Evolutionary conservation across 805 yeast genomes (phyloP).

Genomic region (Myxozyma neotropica): DNA sequence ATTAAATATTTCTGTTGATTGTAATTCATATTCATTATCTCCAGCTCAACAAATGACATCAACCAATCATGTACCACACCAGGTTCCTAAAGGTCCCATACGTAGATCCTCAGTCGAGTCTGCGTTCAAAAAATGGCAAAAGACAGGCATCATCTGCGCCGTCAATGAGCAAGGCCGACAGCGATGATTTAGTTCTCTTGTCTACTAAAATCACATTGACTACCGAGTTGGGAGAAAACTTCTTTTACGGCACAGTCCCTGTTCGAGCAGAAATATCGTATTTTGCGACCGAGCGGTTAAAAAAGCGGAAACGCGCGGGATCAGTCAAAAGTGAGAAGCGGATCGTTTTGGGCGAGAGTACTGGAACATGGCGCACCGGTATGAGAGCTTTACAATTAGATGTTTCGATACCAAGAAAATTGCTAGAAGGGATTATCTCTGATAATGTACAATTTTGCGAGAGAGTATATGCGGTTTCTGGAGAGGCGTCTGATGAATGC

Average conservation of each 20-base stretch:
- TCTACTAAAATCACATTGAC: slow-evolving; percentile 43
- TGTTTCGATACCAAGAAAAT: slow-evolving; percentile 1
- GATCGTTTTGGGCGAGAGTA: neutral
- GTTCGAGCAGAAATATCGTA: slow-evolving; percentile 1
- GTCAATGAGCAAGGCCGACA: too few relatives aligned
- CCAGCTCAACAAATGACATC: neutral
- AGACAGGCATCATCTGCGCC: neutral
- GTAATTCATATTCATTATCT: neutral
- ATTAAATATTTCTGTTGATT: neutral
- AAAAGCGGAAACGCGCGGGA: neutral
- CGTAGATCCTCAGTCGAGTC: too few relatives aligned
- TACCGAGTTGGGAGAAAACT: slow-evolving; percentile 49
- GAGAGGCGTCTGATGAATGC: slow-evolving; percentile 1
- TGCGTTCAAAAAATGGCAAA: too few relatives aligned
- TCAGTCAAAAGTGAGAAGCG: too few relatives aligned
- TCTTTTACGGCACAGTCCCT: slow-evolving; percentile 41
- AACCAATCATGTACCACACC: slow-evolving; percentile 26
- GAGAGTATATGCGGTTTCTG: neutral
- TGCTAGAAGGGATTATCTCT: neutral
- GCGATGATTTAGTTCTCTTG: too few relatives aligned
- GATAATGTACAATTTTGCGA: neutral
- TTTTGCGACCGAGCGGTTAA: neutral
- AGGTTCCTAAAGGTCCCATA: slow-evolving; percentile 28
- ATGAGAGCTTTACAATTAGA: slow-evolving; percentile 24
- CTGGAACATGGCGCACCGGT: slow-evolving; percentile 13